These are phyloP conservation scores for Pestalotiopsis sp. DNA, from an alignment of 2,329 filamentous ascomycete species.

Conservation along the genomic window DNA sequence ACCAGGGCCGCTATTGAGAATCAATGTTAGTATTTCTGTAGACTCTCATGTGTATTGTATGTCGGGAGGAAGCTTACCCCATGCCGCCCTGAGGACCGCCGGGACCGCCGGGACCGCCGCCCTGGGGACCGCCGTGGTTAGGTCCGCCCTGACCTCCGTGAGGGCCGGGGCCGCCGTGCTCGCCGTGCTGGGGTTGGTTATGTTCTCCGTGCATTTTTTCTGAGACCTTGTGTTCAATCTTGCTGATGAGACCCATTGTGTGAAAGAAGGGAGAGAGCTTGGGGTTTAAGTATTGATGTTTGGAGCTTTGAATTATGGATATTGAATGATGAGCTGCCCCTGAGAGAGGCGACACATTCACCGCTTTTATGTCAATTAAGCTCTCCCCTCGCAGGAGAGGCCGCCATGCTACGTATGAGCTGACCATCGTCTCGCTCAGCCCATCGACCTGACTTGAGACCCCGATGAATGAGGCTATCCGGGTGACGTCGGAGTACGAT, in stretches of 20 bases:
- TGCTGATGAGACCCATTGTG: slow-evolving; percentile 8
- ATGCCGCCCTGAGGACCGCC: too few relatives aligned
- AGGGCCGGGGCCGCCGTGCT: not conserved
- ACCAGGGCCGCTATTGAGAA: not conserved
- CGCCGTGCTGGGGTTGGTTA: not conserved
- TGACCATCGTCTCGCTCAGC: not conserved
- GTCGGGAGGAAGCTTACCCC: too few relatives aligned
- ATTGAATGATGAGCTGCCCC: not conserved
- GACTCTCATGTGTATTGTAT: too few relatives aligned
- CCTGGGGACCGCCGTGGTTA: not conserved
- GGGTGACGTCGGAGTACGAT: not conserved
- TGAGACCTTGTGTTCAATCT: slow-evolving; percentile 10
- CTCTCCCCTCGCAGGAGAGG: not conserved
- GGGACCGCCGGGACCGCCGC: not conserved
- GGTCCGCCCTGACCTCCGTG: not conserved
- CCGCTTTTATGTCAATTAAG: not conserved
- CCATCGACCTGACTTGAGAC: not conserved
- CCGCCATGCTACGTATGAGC: not conserved
- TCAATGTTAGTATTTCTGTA: not conserved
- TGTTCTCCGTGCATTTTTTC: slow-evolving; percentile 4
- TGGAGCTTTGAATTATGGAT: not conserved
- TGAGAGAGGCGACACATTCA: not conserved
- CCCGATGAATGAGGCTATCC: not conserved
- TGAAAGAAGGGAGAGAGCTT: too few relatives aligned
- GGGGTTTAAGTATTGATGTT: not conserved